Evolutionary conservation across 805 yeast genomes (phyloP).

Genomic region (Starmerella riodocensis): DNA sequence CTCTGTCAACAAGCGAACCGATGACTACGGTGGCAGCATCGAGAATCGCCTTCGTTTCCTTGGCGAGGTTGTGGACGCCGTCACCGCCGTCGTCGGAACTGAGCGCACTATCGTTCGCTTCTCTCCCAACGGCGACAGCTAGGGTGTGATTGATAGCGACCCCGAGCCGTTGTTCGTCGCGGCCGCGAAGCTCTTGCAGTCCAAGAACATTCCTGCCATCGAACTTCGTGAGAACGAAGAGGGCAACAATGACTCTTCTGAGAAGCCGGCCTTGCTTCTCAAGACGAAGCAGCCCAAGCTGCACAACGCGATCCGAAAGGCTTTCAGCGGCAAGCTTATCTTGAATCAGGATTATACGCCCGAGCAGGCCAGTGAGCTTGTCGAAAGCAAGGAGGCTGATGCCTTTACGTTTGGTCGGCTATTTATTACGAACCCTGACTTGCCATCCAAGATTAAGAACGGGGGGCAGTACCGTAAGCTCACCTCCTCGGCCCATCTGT

Average conservation of each 20-base stretch:
- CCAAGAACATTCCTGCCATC: slow-evolving; percentile 34
- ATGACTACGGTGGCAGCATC: slow-evolving; percentile 50
- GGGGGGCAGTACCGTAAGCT: slow-evolving; percentile 27
- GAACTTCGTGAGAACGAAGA: slow-evolving; percentile 37
- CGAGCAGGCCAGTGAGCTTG: slow-evolving; percentile 12
- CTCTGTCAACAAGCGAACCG: slow-evolving; percentile 39
- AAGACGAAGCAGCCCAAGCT: slow-evolving; percentile 11
- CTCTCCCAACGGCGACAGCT: slow-evolving; percentile 21
- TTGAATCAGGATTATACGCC: slow-evolving; percentile 14
- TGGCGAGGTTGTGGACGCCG: slow-evolving; percentile 40
- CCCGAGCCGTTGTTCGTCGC: slow-evolving; percentile 27
- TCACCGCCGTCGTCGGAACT: slow-evolving; percentile 41
- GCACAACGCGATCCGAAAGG: slow-evolving; percentile 9
- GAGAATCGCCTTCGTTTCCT: slow-evolving; percentile 42
- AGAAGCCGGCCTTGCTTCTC: slow-evolving; percentile 16
- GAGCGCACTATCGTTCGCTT: slow-evolving; percentile 35
- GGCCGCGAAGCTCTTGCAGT: slow-evolving; percentile 15
- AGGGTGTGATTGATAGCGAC: slow-evolving; percentile 25
- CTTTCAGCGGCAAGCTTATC: slow-evolving; percentile 17
- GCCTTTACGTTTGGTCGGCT: slow-evolving; percentile 36
- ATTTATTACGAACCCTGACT: slow-evolving; percentile 39
- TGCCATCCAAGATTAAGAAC: slow-evolving; percentile 33
- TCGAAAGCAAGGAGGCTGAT: slow-evolving; percentile 13
- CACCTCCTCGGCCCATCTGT: slow-evolving; percentile 29
- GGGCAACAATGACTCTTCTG: slow-evolving; percentile 21